phyloP scores from a whole-genome alignment of 495 filamentous ascomycete species.

The Aspergillus cavernicola region DNA sequence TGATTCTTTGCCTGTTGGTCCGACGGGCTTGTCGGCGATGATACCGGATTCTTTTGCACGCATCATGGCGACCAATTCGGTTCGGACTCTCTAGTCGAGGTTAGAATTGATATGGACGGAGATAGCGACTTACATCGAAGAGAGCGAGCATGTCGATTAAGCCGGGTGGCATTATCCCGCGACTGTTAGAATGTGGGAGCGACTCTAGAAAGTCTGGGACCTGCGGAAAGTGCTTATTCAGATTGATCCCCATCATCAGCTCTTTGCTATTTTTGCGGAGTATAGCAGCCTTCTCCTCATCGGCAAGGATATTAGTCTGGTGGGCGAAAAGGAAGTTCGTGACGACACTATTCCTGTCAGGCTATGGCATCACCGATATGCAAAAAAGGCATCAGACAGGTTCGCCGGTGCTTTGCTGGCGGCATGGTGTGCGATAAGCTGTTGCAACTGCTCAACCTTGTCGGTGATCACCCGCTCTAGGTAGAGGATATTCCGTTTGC shows the following conservation, averaged over 20 bases:
- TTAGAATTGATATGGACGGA: conserved; percentile 7
- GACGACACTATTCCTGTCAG: conserved; percentile 28
- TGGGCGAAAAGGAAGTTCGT: conserved; percentile 38
- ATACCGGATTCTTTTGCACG: conserved; percentile 26
- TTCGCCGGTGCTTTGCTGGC: conserved; percentile 28
- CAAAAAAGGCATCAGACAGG: conserved; percentile 38
- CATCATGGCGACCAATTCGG: conserved; percentile 29
- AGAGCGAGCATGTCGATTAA: conserved; percentile 35
- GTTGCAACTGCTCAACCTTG: conserved; percentile 33
- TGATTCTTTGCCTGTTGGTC: conserved; percentile 24
- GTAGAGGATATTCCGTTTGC: conserved; percentile 27
- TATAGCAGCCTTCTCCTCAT: conserved; percentile 30
- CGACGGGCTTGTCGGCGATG: conserved; percentile 15
- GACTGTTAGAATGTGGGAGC: conserved; percentile 33
- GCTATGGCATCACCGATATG: not conserved
- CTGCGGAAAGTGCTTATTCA: conserved; percentile 41
- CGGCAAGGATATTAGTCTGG: conserved; percentile 28
- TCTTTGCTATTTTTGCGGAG: conserved; percentile 31
- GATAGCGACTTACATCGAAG: conserved; percentile 29
- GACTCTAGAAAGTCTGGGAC: conserved; percentile 35
- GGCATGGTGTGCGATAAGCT: conserved; percentile 24
- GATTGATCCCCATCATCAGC: conserved; percentile 32
- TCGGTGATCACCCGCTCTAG: conserved; percentile 28
- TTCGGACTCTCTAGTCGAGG: conserved; percentile 29
- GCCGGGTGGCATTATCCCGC: conserved; percentile 36